Conservation (phyloP, 1,284 basidiomycete species). For the Cutaneotrichosporon sp. region DNA sequence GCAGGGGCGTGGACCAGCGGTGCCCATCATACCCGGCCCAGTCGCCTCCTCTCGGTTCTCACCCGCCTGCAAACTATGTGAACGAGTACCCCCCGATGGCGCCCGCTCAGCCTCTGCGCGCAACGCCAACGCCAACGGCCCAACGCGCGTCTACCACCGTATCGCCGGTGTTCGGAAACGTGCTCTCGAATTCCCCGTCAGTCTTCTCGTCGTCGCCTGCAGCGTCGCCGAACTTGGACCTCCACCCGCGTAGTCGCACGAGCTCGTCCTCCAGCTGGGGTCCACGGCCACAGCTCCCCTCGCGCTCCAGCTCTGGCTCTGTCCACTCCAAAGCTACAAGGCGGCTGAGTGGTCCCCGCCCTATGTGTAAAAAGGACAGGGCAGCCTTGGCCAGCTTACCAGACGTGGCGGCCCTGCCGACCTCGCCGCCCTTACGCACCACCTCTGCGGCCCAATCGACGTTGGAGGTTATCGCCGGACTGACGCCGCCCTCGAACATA, state of each 20-base stretch:
- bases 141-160: background rate
- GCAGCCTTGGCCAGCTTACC: background rate
- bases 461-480: too few species aligned
- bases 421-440: too few species aligned
- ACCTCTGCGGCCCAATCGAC: too few species aligned
- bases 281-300: background rate
- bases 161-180: background rate
- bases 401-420: background rate
- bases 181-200: background rate
- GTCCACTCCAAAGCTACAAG: background rate
- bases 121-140: background rate
- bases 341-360: background rate
- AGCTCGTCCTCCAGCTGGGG: background rate
- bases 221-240: background rate
- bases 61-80: background rate
- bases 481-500: too few species aligned
- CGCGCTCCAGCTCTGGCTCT: constrained; percentile 1
- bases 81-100: background rate
- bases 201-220: background rate
- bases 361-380: background rate
- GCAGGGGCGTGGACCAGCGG: background rate
- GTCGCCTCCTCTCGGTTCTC: background rate
- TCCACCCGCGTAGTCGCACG: background rate
- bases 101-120: background rate
- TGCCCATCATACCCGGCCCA: background rate